Evolutionary conservation across 768 basidiomycete genomes (phyloP).

Genomic region (Lyophyllum shimeji): DNA sequence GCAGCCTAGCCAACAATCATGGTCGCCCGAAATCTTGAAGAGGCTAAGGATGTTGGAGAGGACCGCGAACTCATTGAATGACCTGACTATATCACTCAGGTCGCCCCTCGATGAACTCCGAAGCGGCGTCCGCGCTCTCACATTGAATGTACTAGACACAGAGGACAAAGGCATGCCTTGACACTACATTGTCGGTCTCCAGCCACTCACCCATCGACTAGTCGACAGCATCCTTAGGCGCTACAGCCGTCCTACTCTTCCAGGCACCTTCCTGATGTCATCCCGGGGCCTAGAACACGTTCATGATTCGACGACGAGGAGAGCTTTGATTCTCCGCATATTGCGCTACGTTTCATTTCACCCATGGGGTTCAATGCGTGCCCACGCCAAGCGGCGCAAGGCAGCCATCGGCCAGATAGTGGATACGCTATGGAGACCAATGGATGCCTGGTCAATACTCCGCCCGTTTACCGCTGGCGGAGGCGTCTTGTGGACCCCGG

Average conservation of each 20-base stretch:
- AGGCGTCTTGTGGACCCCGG: constrained; percentile 65
- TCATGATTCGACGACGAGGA: constrained; percentile 33
- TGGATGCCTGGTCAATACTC: constrained; percentile 23
- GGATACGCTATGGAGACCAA: constrained; percentile 42
- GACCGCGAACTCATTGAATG: constrained; percentile 27
- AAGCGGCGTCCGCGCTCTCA: constrained; percentile 34
- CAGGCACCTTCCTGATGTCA: constrained; percentile 51
- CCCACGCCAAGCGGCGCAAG: constrained; percentile 57
- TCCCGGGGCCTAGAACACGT: constrained; percentile 31
- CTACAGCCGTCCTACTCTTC: constrained; percentile 41
- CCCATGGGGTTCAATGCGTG: constrained; percentile 72
- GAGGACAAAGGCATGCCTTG: constrained; percentile 43
- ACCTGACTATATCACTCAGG: constrained; percentile 30
- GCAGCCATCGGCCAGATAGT: constrained; percentile 48
- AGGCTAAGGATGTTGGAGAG: constrained; percentile 31
- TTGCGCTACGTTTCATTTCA: constrained; percentile 71
- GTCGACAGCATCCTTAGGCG: constrained; percentile 42
- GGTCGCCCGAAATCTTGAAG: constrained; percentile 31
- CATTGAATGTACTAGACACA: constrained; percentile 34
- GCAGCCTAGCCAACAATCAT: constrained; percentile 11
- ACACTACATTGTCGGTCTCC: constrained; percentile 1
- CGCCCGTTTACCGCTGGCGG: constrained; percentile 54
- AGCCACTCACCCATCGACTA: constrained; percentile 20
- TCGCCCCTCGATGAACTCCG: constrained; percentile 37
- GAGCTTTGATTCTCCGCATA: constrained; percentile 49